These are phyloP conservation scores for Candida ulmi DNA, from an alignment of 805 yeast genomes.

Conservation along the genomic window DNA sequence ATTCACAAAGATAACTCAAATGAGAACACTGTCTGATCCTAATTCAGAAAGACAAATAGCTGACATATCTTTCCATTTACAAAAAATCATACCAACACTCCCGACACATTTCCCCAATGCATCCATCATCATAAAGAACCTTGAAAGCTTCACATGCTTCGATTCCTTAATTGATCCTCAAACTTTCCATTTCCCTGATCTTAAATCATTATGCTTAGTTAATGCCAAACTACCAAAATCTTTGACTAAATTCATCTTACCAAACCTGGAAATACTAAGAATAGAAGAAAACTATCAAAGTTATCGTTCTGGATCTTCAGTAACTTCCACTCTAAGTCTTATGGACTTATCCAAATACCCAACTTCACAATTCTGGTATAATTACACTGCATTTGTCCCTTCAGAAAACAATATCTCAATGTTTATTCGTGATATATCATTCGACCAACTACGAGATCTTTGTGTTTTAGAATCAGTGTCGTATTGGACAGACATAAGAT, in stretches of 20 bases:
- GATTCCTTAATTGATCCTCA: background rate
- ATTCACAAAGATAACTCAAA: background rate
- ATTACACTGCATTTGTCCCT: background rate
- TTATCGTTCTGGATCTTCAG: background rate
- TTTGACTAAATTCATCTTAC: background rate
- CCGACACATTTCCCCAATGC: background rate
- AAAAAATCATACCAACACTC: background rate
- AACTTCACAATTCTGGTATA: background rate
- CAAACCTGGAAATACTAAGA: background rate
- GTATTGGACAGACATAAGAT: background rate
- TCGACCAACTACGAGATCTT: background rate
- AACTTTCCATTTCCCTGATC: background rate
- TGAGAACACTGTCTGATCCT: background rate
- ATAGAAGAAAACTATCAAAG: background rate
- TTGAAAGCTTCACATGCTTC: background rate
- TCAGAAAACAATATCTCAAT: background rate
- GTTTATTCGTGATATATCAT: background rate
- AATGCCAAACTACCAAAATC: background rate
- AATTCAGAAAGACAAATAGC: background rate
- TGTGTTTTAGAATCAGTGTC: background rate
- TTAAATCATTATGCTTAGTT: background rate
- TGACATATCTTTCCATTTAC: background rate
- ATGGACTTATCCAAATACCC: background rate
- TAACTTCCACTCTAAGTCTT: background rate
- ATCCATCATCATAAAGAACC: background rate